Conservation (phyloP, 2,329 filamentous ascomycete species). For the Venturia effusa region DNA sequence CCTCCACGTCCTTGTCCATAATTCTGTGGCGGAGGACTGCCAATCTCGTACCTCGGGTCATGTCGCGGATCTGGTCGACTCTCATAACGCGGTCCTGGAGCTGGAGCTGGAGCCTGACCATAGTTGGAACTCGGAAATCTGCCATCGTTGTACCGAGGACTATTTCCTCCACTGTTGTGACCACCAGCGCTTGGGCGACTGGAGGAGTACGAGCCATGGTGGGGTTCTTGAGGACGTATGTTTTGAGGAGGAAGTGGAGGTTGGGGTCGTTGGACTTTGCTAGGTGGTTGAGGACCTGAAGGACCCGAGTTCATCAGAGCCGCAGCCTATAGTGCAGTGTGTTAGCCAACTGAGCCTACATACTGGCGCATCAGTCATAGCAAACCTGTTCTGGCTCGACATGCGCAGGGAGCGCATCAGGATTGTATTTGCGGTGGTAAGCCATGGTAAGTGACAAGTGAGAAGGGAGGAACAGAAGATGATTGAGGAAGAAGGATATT, state of each 20-base stretch:
- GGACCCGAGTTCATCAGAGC: slow-evolving; percentile 26
- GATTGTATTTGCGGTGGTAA: slow-evolving; percentile 88
- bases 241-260: slow-evolving; percentile 26
- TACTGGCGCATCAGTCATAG: background rate
- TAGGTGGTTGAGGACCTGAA: slow-evolving; percentile 31
- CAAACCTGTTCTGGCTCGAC: slow-evolving; percentile 61
- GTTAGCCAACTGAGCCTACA: slow-evolving; percentile 12
- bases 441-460: slow-evolving; percentile 52
- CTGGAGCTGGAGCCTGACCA: background rate
- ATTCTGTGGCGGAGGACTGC: slow-evolving; percentile 35
- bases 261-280: slow-evolving; percentile 2
- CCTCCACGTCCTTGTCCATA: slow-evolving; percentile 33
- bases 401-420: slow-evolving; percentile 87
- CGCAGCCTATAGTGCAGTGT: slow-evolving; percentile 14
- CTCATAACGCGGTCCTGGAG: slow-evolving; percentile 17
- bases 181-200: slow-evolving; percentile 23
- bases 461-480: background rate
- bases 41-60: slow-evolving; percentile 26
- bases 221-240: slow-evolving; percentile 25
- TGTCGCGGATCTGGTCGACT: slow-evolving; percentile 16
- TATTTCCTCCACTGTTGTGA: slow-evolving; percentile 22
- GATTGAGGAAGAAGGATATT: background rate
- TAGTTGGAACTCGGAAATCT: background rate
- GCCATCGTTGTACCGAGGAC: slow-evolving; percentile 8
- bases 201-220: slow-evolving; percentile 20